Conservation (phyloP, 805 yeast genomes). For the Ogataea methylovora region DNA sequence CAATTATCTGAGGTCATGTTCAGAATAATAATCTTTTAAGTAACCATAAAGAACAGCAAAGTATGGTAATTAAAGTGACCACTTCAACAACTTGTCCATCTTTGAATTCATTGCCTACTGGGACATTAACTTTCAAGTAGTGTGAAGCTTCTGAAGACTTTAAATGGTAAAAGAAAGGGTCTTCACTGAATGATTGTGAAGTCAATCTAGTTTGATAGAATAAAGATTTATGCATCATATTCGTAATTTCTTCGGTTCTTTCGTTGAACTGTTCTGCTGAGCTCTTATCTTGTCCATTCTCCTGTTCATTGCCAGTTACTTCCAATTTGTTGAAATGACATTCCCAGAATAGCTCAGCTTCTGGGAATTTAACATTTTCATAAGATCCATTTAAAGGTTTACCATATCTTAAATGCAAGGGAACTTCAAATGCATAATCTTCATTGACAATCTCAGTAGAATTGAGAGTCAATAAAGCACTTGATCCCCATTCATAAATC, state of each 20-base stretch:
- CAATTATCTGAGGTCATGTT: neutral
- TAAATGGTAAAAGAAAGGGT: conserved; percentile 9
- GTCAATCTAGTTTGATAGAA: conserved; percentile 15
- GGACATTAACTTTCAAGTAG: conserved; percentile 6
- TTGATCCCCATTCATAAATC: conserved; percentile 17
- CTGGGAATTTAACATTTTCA: conserved; percentile 8
- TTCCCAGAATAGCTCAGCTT: conserved; percentile 19
- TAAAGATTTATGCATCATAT: conserved; percentile 11
- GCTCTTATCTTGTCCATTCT: neutral
- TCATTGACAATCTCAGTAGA: conserved; percentile 2
- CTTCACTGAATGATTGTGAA: conserved; percentile 7
- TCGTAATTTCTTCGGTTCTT: neutral
- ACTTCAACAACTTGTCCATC: conserved; percentile 9
- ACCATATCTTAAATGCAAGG: conserved; percentile 24
- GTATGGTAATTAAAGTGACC: conserved; percentile 7
- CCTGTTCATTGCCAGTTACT: conserved; percentile 4
- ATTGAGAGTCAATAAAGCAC: conserved; percentile 10
- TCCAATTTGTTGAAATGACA: conserved; percentile 9
- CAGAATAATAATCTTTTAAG: neutral
- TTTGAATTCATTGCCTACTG: conserved; percentile 7
- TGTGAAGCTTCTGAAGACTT: neutral
- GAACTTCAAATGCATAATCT: conserved; percentile 17
- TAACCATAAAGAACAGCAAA: conserved; percentile 6
- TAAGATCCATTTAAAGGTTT: conserved; percentile 11
- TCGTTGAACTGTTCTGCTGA: neutral